These are phyloP conservation scores for Xylaria sp. DNA, from an alignment of 2,329 filamentous ascomycete genomes.

Conservation along the genomic window DNA sequence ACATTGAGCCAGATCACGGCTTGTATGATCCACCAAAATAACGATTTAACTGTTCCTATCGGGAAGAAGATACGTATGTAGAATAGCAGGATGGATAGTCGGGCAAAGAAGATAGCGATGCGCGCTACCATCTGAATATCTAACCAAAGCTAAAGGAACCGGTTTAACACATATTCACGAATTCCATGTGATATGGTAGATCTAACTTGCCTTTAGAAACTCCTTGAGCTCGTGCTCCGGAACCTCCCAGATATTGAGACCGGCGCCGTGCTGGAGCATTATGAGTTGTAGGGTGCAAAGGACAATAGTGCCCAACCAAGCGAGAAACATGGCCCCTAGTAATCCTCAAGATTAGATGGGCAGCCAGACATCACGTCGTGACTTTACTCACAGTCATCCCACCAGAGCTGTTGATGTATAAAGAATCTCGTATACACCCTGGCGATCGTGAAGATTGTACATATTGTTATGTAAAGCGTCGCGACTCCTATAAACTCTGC, in stretches of 20 bases:
- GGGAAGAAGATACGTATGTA: slow-evolving; percentile 43
- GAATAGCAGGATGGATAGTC: slow-evolving; percentile 41
- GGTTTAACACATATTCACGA: slow-evolving; percentile 15
- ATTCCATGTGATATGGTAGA: background rate
- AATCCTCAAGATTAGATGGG: background rate
- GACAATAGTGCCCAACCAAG: slow-evolving; percentile 38
- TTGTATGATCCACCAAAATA: slow-evolving; percentile 43
- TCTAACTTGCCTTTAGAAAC: slow-evolving; percentile 27
- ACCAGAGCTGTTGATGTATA: slow-evolving; percentile 43
- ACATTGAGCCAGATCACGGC: slow-evolving; percentile 40
- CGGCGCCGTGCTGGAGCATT: slow-evolving; percentile 37
- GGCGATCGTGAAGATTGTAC: slow-evolving; percentile 35
- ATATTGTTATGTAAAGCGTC: slow-evolving; percentile 46
- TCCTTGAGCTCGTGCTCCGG: slow-evolving; percentile 29
- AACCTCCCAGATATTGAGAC: slow-evolving; percentile 39
- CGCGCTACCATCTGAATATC: slow-evolving; percentile 41
- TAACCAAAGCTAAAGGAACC: slow-evolving; percentile 37
- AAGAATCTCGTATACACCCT: slow-evolving; percentile 38
- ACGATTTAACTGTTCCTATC: slow-evolving; percentile 26
- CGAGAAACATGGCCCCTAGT: slow-evolving; percentile 38
- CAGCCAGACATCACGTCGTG: background rate
- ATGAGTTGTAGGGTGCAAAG: slow-evolving; percentile 35
- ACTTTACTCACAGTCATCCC: slow-evolving; percentile 43
- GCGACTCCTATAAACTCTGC: slow-evolving; percentile 31
- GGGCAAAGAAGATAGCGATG: slow-evolving; percentile 43